Evolutionary conservation across 805 yeast species (phyloP).

Genomic region (Blastobotrys attinorum): DNA sequence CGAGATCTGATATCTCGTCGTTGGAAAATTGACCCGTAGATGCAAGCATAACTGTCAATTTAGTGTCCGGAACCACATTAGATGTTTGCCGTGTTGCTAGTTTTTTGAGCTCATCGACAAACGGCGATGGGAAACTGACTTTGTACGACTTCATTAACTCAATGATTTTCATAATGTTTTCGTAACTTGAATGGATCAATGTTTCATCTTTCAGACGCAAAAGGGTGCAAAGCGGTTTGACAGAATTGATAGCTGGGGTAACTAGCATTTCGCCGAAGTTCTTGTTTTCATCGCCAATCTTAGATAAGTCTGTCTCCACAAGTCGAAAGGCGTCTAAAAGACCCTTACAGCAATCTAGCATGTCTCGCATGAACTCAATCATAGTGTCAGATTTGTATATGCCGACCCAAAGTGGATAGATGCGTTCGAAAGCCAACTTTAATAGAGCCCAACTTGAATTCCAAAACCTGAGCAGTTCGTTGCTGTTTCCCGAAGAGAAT

Average conservation of each 20-base stretch:
- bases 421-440: conserved; percentile 56
- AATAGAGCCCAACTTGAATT: conserved; percentile 61
- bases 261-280: conserved; percentile 28
- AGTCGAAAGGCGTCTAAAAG: conserved; percentile 59
- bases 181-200: conserved; percentile 63
- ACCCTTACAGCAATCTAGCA: conserved; percentile 65
- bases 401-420: conserved; percentile 64
- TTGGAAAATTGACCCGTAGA: conserved; percentile 10
- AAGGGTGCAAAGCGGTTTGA: conserved; percentile 69
- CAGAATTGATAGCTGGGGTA: conserved; percentile 42
- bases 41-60: conserved; percentile 50
- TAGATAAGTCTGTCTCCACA: conserved; percentile 28
- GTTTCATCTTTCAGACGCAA: conserved; percentile 74
- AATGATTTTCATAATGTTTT: conserved; percentile 24
- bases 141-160: conserved; percentile 27
- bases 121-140: conserved; percentile 42
- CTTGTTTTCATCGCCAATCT: background rate
- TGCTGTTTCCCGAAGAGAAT: conserved; percentile 22
- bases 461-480: conserved; percentile 51
- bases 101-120: conserved; percentile 43
- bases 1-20: conserved; percentile 13
- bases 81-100: conserved; percentile 48
- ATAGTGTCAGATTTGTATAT: conserved; percentile 47
- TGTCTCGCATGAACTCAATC: conserved; percentile 79
- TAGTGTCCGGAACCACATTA: conserved; percentile 61